Base-by-base conservation (phyloP, 139 green algal species). In the Diplosphaera chodatii region DNA sequence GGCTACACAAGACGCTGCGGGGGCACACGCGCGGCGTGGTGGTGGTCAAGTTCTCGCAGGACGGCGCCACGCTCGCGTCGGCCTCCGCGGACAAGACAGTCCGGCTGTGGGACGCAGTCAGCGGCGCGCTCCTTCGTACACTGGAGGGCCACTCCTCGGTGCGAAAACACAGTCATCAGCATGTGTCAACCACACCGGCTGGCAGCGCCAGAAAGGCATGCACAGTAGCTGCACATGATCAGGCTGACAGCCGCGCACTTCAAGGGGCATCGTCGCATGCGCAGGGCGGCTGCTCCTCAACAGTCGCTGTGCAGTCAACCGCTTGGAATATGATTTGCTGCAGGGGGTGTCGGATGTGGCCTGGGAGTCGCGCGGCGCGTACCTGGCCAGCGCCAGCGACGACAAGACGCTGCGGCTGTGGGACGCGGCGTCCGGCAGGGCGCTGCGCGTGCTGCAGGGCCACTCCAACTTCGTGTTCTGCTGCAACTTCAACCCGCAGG, bases 401-500 rank as follows among this genome's bases (percentile, higher is more conserved):
- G 86, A 93, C 83, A 77, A 76, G 5, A 88, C 80, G 5, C 63
- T 90, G 29, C 41, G 67, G 1, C 65, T 93, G 33, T 94, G 89
- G 88, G 83, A 96, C 67, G 82, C 77, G 0, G 71, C 76, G 18
- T 88, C 74, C 2, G 86, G 85, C 10, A 69, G 74, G 32, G 86
- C 76, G 72, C 41, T 94, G 2, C 71, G 75, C 23, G 86, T 72
- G 3, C 80, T 95, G 27, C 63, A 63, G 21, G 89, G 88, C 16
- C 93, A 98, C 78, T 96, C 92, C 2, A 88, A 94, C 78, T 94
- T 89, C 72, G 91, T 94, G 1, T 91, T 93, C 34, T 96, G 86
- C 74, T 90, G 85, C 63, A 83, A 80, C 48, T 98, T 96, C 81
- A 87, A 89, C 71, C 75, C 88, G 4, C 70, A 81, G 18, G 86